These are phyloP conservation scores for Citrullus colocynthis DNA, from an alignment of 306 rosid genomes.

Conservation along the genomic window DNA sequence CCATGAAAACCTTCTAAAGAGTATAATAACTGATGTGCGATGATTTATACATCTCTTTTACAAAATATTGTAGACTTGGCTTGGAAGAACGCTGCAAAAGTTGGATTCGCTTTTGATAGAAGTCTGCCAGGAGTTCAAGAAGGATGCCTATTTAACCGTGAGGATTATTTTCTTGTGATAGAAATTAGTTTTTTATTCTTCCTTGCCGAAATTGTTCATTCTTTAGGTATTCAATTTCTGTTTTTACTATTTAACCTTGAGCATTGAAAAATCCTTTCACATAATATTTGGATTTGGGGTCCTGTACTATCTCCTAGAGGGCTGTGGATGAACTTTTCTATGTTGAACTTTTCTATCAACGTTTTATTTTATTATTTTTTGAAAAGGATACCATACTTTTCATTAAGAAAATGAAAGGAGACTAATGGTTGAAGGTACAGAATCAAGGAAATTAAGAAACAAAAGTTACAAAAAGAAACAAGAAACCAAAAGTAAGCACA, in stretches of 20 bases:
- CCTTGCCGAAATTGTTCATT: background rate
- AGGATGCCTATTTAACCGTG: conserved; percentile 75
- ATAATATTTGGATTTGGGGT: background rate
- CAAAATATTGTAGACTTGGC: conserved; percentile 57
- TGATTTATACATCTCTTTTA: background rate
- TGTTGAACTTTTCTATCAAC: background rate
- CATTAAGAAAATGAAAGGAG: no score
- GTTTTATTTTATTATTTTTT: no score
- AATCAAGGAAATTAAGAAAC: no score
- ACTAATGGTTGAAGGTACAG: no score
- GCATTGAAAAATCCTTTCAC: background rate
- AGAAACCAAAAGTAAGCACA: no score
- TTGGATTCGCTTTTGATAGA: conserved; percentile 89
- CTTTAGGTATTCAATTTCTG: background rate
- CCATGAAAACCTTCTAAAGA: conserved; percentile 5
- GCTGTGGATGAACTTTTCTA: background rate
- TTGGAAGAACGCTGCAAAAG: conserved; percentile 83
- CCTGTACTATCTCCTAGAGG: background rate
- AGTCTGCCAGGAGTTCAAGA: conserved; percentile 88
- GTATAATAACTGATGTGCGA: background rate
- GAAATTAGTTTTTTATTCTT: background rate
- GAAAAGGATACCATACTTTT: no score
- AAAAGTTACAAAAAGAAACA: no score
- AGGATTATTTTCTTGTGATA: conserved; percentile 26
- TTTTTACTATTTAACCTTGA: no score